Evolutionary conservation across 495 filamentous ascomycete genomes (phyloP), one percentile per base, ranked within the genome.

Genomic region (Penicillium riverlandense): DNA sequence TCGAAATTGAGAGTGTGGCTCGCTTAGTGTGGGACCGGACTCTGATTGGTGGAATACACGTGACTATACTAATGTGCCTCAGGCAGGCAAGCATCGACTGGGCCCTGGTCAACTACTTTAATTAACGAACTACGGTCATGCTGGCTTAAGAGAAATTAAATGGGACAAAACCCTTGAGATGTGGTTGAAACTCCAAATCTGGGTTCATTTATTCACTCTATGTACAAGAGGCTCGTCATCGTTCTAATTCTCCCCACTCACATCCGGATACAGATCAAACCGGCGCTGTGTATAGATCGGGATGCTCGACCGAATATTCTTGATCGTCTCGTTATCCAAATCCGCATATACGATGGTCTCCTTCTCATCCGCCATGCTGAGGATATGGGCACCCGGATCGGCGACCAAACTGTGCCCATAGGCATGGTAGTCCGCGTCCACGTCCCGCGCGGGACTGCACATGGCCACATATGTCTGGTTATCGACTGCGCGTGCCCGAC

Each of bases 231-330:
- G 22, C 2, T 22, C 22, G 22, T 22, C 22, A 22, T 22, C 2
- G 6, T 6, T 22, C 22, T 56, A 55, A 9, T 47, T 39, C 32
- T 58, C 49, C 15, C 45, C 50, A 36, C 80, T 86, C 27, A 99
- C 80, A 77, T 99, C 91, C 11, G 87, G 85, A 67, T 99, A 99
- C 16, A 99, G 80, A 68, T 99, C 92, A 64, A 94, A 97, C 52
- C 94, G 71, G 48, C 91, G 76, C 80, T 99, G 94, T 27, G 70
- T 76, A 53, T 80, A 75, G 28, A 97, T 71, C 16, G 94, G 92
- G 58, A 97, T 95, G 12, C 84, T 82, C 64, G 78, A 87, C 61
- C 94, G 78, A 38, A 80, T 79, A 65, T 83, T 79, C 59, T 82
- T 76, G 53, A 99, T 89, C 57, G 70, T 76, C 35, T 77, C 82